These are phyloP conservation scores for Hapsidospora chrysogenum DNA, from an alignment of 495 filamentous ascomycete species.

Conservation along the genomic window DNA sequence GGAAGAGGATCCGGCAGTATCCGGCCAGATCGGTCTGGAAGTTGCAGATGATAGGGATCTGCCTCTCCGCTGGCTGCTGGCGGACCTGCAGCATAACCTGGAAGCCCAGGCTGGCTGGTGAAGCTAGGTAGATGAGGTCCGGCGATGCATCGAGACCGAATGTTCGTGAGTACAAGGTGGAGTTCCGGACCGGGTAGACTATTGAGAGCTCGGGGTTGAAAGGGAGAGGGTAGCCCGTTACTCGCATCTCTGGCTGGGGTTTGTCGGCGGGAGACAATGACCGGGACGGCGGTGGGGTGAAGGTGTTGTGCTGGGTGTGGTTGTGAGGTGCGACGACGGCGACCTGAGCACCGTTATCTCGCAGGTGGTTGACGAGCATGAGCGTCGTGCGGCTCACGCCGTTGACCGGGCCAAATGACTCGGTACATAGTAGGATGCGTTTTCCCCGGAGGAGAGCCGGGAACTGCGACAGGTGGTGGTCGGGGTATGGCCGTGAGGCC, in stretches of 20 bases:
- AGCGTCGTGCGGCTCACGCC: constrained; percentile 46
- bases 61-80: constrained; percentile 28
- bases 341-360: constrained; percentile 35
- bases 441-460: constrained; percentile 32
- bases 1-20: constrained; percentile 45
- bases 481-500: constrained; percentile 1
- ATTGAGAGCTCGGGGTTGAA: constrained; percentile 48
- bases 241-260: constrained; percentile 25
- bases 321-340: constrained; percentile 39
- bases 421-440: constrained; percentile 42
- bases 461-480: constrained; percentile 14
- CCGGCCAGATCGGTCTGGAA: constrained; percentile 50
- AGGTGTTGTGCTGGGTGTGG: constrained; percentile 19
- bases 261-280: constrained; percentile 1
- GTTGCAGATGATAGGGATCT: constrained; percentile 39
- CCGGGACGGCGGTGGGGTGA: constrained; percentile 10
- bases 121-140: constrained; percentile 44
- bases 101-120: constrained; percentile 46
- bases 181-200: constrained; percentile 43
- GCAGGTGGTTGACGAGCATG: constrained; percentile 43
- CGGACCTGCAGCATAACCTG: constrained; percentile 41
- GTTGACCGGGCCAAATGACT: constrained; percentile 49
- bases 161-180: constrained; percentile 30
- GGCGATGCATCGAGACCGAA: constrained; percentile 29
- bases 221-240: constrained; percentile 42